Evolutionary conservation across 352 stramenopile species (phyloP).

Genomic region (Globisporangium ultimum): DNA sequence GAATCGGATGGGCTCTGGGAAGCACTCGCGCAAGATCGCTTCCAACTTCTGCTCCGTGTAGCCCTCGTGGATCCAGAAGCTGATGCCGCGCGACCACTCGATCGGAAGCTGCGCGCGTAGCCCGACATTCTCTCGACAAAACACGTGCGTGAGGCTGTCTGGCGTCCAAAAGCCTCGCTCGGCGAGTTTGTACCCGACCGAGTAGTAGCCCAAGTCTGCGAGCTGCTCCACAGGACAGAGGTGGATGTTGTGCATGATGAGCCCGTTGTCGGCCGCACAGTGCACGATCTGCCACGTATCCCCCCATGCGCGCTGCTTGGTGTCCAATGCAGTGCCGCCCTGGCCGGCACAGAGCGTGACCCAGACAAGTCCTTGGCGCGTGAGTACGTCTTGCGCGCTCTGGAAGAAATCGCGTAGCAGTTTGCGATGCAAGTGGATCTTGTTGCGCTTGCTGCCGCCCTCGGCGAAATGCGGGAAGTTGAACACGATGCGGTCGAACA

Average conservation of each 20-base stretch:
- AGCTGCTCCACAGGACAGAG: constrained; percentile 58
- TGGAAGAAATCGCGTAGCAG: constrained; percentile 75
- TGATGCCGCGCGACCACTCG: constrained; percentile 63
- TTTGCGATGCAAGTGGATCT: constrained; percentile 80
- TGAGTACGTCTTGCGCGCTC: constrained; percentile 52
- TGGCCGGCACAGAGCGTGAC: constrained; percentile 80
- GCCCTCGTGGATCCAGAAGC: constrained; percentile 70
- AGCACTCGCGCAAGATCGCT: constrained; percentile 38
- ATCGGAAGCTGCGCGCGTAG: constrained; percentile 49
- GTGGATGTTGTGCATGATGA: constrained; percentile 64
- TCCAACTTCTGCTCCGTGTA: constrained; percentile 51
- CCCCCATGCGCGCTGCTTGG: constrained; percentile 46
- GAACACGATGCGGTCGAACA: constrained; percentile 79
- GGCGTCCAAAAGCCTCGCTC: constrained; percentile 73
- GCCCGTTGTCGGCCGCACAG: constrained; percentile 45
- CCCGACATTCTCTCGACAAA: constrained; percentile 42
- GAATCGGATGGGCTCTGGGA: constrained; percentile 37
- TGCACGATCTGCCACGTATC: constrained; percentile 83
- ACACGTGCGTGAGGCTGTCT: constrained; percentile 69
- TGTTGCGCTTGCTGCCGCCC: constrained; percentile 74
- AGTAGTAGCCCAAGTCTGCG: constrained; percentile 67
- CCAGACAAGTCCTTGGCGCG: constrained; percentile 64
- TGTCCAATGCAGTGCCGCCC: constrained; percentile 70
- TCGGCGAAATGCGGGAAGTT: constrained; percentile 86
- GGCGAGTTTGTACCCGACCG: constrained; percentile 72